These are phyloP conservation scores for Davidsoniella eucalypti DNA, from an alignment of 2,329 filamentous ascomycete species.

Conservation along the genomic window DNA sequence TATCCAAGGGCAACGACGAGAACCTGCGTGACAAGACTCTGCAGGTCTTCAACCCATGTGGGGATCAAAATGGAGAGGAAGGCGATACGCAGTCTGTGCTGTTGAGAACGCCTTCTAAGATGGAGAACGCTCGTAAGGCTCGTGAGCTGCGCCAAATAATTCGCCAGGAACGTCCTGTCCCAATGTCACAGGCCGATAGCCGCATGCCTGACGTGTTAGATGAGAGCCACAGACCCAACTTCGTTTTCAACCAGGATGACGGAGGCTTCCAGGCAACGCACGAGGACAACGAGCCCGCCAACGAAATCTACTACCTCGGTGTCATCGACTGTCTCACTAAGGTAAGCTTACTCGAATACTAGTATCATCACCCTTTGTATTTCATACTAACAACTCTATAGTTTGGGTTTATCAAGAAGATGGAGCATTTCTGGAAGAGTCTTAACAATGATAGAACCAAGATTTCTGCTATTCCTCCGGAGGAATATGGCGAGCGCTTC, in stretches of 20 bases:
- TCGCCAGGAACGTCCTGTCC: constrained; percentile 82
- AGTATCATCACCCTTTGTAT: constrained; percentile 16
- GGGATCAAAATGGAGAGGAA: constrained; percentile 34
- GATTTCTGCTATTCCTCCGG: constrained; percentile 82
- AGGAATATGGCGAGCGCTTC: constrained; percentile 86
- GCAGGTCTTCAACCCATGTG: constrained; percentile 77
- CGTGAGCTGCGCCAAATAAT: constrained; percentile 83
- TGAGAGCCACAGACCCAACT: constrained; percentile 51
- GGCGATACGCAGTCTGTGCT: constrained; percentile 45
- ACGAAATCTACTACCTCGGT: constrained; percentile 94
- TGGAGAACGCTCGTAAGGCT: constrained; percentile 83
- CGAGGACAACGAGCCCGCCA: constrained; percentile 66
- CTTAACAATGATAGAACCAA: constrained; percentile 66
- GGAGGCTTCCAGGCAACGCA: constrained; percentile 88
- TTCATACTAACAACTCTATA: constrained; percentile 21
- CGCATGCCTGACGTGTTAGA: constrained; percentile 85
- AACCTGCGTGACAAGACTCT: constrained; percentile 80
- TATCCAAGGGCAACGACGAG: constrained; percentile 83
- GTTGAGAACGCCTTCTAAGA: constrained; percentile 77
- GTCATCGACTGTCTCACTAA: constrained; percentile 98
- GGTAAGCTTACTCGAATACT: constrained; percentile 37
- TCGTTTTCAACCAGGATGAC: constrained; percentile 86
- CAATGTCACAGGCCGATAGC: constrained; percentile 65
- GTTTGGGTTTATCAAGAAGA: constrained; percentile 89
- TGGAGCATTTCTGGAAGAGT: constrained; percentile 95